A percentile compares a stretch with the other conserved stretches of the same genome.
Evolutionary conservation across 768 basidiomycete species (phyloP).

Genomic region (Mycena latifolia): DNA sequence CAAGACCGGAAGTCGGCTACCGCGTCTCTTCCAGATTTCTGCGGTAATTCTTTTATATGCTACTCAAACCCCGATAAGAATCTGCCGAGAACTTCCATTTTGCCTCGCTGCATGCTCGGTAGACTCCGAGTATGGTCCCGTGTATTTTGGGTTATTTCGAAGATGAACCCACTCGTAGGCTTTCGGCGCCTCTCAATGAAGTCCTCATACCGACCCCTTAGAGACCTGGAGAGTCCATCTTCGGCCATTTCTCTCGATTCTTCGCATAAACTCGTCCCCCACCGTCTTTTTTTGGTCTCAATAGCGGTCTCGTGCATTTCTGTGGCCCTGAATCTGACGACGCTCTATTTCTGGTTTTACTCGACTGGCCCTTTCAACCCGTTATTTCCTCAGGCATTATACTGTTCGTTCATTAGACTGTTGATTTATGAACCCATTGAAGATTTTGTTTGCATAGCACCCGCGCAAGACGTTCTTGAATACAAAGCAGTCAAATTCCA

Average conservation of each 20-base stretch:
- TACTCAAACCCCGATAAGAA: conserved; percentile 29
- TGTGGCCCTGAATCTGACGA: conserved; percentile 24
- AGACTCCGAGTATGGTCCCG: conserved; percentile 17
- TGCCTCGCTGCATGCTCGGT: conserved; percentile 31
- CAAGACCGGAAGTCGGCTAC: conserved; percentile 16
- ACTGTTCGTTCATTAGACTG: conserved; percentile 23
- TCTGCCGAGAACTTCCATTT: conserved; percentile 25
- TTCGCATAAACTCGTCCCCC: conserved; percentile 15
- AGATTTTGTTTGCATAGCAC: conserved; percentile 30
- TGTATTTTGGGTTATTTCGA: conserved; percentile 15
- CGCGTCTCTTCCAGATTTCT: conserved; percentile 33
- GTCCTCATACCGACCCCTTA: conserved; percentile 28
- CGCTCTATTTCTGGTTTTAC: conserved; percentile 29
- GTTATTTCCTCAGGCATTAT: conserved; percentile 30
- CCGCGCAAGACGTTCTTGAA: conserved; percentile 37
- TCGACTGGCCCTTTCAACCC: conserved; percentile 26
- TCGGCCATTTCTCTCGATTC: conserved; percentile 3
- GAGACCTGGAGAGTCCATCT: conserved; percentile 3
- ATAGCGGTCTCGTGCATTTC: conserved; percentile 15
- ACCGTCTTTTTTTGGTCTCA: conserved; percentile 10
- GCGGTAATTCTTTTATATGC: conserved; percentile 23
- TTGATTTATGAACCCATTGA: conserved; percentile 1
- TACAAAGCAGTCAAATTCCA: conserved; percentile 40
- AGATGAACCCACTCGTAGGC: conserved; percentile 18
- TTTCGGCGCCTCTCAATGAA: conserved; percentile 25